Base-by-base conservation (phyloP, 2,329 filamentous ascomycete species). In the Colletotrichum limetticola region DNA sequence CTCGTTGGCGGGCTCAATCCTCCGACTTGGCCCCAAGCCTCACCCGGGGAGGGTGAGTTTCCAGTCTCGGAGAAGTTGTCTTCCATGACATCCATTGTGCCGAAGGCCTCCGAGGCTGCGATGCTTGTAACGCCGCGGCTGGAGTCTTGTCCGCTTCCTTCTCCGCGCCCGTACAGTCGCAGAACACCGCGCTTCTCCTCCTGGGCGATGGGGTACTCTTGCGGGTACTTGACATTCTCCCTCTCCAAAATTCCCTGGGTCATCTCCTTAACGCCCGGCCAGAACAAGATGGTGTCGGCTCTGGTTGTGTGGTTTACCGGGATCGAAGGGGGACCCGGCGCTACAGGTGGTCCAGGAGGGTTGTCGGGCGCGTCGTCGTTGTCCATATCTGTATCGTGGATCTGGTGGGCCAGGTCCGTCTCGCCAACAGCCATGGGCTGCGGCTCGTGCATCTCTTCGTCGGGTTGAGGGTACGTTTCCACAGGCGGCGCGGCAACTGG, bases 221-320 rank as follows among this genome's bases (percentile, higher is more conserved):
- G 89, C 30, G 91, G 87, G 65, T 87, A 87, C 37, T 86, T 85
- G 77, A 91, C 86, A 35, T 85, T 86, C 65, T 88, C 85, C 2
- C 79, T 80, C 26, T 85, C 81, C 67, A 91, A 80, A 30, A 85
- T 85, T 61, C 81, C 82, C 74, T 79, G 86, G 42, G 94, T 91
- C 79, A 98, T 79, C 74, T 87, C 83, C 79, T 86, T 83, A 67
- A 97, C 94, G 0, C 91, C 88, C 0, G 89, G 89, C 91, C 93
- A 95, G 59, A 89, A 87, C 32, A 98, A 85, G 22, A 98, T 85
- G 74, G 95, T 90, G 63, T 97, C 94, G 1, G 95, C 95, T n/a
- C 95, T 91, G 0, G 95, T 98, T 0, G 94, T 97, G 79, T 98
- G 96, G 76, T 97, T 94, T 32, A 92, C 90, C 1, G 95, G 94